Evolutionary conservation across 2,329 filamentous ascomycete species (phyloP).

Genomic region (Trichothecium sympodiale): DNA sequence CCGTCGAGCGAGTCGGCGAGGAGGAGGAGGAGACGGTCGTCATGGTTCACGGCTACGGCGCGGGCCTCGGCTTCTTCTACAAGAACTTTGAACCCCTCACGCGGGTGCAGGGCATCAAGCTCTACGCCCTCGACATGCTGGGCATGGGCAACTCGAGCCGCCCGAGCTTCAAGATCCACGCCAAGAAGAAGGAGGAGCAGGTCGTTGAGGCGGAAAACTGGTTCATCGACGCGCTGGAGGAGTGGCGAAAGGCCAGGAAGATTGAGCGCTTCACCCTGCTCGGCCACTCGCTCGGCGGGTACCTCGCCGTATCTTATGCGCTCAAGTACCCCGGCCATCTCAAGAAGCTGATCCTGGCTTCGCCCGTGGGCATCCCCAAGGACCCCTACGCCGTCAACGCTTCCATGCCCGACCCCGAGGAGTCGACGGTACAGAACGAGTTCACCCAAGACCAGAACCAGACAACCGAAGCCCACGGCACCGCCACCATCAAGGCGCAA

Average conservation of each 20-base stretch:
- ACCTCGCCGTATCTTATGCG: conserved; percentile 89
- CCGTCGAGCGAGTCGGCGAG: conserved; percentile 69
- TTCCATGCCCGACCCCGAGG: conserved; percentile 64
- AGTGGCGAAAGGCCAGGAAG: conserved; percentile 82
- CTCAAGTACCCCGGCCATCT: conserved; percentile 90
- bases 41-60: conserved; percentile 94
- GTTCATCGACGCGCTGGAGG: conserved; percentile 93
- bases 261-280: conserved; percentile 90
- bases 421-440: conserved; percentile 65
- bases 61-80: conserved; percentile 95
- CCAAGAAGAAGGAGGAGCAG: conserved; percentile 69
- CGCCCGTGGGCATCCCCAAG: conserved; percentile 87
- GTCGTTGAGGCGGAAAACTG: conserved; percentile 85
- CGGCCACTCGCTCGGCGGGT: conserved; percentile 88
- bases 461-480: conserved; percentile 30
- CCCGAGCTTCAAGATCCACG: conserved; percentile 72
- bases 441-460: conserved; percentile 63
- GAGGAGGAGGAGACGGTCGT: conserved; percentile 75
- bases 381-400: conserved; percentile 82
- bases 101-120: conserved; percentile 67
- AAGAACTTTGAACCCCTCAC: conserved; percentile 90
- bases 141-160: conserved; percentile 87
- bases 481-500: conserved; percentile 24
- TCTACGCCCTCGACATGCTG: conserved; percentile 90
- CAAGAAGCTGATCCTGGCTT: conserved; percentile 93